Evolutionary conservation across 306 rosid species (phyloP), one percentile per base, ranked within the genome.

Genomic region (Vigna mungo): DNA sequence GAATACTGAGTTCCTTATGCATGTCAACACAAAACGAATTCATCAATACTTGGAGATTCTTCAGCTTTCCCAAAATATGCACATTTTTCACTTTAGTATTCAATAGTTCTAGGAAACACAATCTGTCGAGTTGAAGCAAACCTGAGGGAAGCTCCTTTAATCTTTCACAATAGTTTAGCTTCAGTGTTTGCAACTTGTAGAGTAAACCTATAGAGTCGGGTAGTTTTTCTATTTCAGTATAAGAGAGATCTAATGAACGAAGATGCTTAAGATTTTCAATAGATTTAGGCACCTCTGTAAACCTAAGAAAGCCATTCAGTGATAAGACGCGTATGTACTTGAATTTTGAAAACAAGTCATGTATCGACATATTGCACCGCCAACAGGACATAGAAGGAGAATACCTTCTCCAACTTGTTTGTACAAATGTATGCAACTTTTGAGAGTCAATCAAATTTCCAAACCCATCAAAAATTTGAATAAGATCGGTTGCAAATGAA

Each of bases 161-260:
- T 6, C 5, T 6, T 3, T 0, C 0, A 32, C 70, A 74, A 16
- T 10, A 0, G 4, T 7, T 34, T 46, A 56, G 2, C 67, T 72
- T 55, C 67, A 72, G 7, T 55, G 16, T 72, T 18, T 72, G 54
- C 34, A 72, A 72, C 9, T 72, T 39, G 12, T 21, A 55, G 15
- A 68, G 59, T 3, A 12, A 39, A 2, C 77, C 41, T 25, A 2
- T 16, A 0, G 77, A 55, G 2, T 72, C 39, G 14, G 77, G 67
- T 12, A 72, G 67, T 3, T 74, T 46, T 74, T 12, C 17, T 16
- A 74, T 44, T 1, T 0, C 1, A 2, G 46, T 74, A 17, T 30
- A 0, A 1, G 78, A 74, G 44, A 39, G 44, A 8, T 39, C 44
- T 8, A 39, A 39, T 2, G 3, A 39, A 39, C 44, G 44, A 9